Base-by-base conservation (phyloP, 257 asterid species). In the Handroanthus guayacan region DNA sequence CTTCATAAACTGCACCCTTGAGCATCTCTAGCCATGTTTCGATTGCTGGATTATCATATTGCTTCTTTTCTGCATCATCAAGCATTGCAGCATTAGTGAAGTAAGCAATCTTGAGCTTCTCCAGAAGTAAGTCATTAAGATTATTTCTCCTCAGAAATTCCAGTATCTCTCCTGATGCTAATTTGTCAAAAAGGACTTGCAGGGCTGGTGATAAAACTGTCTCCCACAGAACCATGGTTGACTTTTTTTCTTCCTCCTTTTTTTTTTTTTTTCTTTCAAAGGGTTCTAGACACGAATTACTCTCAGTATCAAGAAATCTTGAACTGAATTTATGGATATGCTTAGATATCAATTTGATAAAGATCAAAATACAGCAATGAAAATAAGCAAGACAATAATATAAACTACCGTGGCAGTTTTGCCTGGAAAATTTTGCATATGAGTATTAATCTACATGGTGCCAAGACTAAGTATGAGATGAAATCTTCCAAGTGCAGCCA, bases 51-150 rank as follows among this genome's bases (percentile, higher is more conserved):
- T 78, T 73, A 36, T 80, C 64, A 65, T 86, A 83, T 25, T 86
- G 89, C 79, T 83, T 86, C 75, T 79, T 85, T 71, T 86, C 90
- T 47, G 90, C 90, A 83, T 86, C 90, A 69, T 83, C 87, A 56
- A 86, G 78, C 74, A 83, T 74, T 43, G 87, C 84, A 31, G 82
- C 84, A 72, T 82, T 83, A 25, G 86, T 79, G 78, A 86, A 77
- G 58, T 86, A 86, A 67, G 87, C 82, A 66, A 86, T 83, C 83
- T 81, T 86, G 55, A 86, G 85, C 81, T 86, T 83, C 76, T 83
- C 87, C 70, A 86, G 80, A 38, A 81, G 81, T 37, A 79, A 70
- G 45, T 71, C 85, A 56, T 74, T 65, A 45, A 86, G 75, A 45
- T 86, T 79, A 67, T 78, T 83, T 69, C 77, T 67, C 74, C 69